phyloP scores from a whole-genome alignment of 1,139 yeast genomes.

The Protomyces inouyei region DNA sequence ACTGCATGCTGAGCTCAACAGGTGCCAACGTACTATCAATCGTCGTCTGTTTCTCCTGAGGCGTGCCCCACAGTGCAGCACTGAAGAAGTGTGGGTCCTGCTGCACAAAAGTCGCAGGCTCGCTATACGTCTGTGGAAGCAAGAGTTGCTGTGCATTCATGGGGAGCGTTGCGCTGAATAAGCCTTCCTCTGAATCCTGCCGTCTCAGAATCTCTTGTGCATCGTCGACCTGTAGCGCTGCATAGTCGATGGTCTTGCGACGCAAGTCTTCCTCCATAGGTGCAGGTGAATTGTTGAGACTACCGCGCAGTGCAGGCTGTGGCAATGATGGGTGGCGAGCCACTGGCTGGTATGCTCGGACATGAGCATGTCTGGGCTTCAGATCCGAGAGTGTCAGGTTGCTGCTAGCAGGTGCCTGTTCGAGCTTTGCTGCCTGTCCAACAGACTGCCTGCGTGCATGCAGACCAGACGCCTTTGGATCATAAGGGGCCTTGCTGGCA shows the following conservation, averaged over 20 bases:
- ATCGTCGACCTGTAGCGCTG: constrained; percentile 1
- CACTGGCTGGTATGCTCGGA: constrained; percentile 5
- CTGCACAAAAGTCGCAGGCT: neutral
- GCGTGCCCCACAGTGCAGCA: neutral
- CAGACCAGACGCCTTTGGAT: constrained; percentile 13
- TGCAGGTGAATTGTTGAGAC: neutral
- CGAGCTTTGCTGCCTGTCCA: neutral
- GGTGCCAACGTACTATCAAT: neutral
- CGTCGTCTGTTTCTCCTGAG: neutral
- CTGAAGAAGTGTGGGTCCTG: neutral
- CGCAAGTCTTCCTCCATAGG: constrained; percentile 1
- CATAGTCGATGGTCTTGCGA: constrained; percentile 10
- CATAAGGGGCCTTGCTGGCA: constrained; percentile 6
- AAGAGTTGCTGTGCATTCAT: constrained; percentile 14
- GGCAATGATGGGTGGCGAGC: constrained; percentile 23
- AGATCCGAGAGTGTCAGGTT: constrained; percentile 20
- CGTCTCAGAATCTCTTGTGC: neutral
- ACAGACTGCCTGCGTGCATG: constrained; percentile 4
- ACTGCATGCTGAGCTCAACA: neutral
- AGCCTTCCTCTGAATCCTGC: neutral
- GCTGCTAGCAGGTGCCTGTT: neutral
- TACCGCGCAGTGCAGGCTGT: constrained; percentile 4
- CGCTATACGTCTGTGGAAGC: neutral
- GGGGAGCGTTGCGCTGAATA: constrained; percentile 13
- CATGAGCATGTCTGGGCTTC: constrained; percentile 1